Percentiles rank a stretch among this genome's conserved stretches.
These are phyloP conservation scores for Petrea volubilis DNA, from an alignment of 257 asterid species.

Conservation along the genomic window DNA sequence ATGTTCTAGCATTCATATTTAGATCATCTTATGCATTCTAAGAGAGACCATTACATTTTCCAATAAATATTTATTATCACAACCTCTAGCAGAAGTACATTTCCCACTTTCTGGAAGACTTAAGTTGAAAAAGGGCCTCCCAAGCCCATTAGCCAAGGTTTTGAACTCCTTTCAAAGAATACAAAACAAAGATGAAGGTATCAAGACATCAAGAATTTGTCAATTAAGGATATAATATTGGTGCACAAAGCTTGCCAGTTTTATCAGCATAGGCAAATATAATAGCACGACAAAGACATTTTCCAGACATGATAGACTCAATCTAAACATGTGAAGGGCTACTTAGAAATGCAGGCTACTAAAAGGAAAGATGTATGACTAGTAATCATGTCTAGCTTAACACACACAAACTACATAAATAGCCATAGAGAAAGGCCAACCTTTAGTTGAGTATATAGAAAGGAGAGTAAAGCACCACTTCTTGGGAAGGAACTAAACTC, in stretches of 20 bases:
- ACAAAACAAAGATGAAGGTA: neutral
- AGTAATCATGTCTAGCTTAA: conserved; percentile 20
- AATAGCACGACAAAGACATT: conserved; percentile 11
- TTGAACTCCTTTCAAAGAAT: neutral
- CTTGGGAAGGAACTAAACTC: conserved; percentile 68
- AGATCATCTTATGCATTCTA: neutral
- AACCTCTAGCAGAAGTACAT: conserved; percentile 4
- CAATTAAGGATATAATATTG: conserved; percentile 1
- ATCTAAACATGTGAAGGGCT: conserved; percentile 17
- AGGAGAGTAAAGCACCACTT: conserved; percentile 83
- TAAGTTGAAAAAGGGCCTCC: neutral
- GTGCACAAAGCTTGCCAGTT: conserved; percentile 9
- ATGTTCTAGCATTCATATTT: conserved; percentile 18
- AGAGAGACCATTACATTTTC: neutral
- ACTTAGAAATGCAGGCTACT: conserved; percentile 11
- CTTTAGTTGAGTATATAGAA: conserved; percentile 82
- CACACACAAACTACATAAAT: conserved; percentile 16
- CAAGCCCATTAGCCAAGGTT: conserved; percentile 12
- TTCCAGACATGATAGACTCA: conserved; percentile 11
- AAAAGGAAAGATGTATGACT: conserved; percentile 5
- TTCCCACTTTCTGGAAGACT: conserved; percentile 10
- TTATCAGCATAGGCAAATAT: neutral
- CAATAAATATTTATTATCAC: neutral
- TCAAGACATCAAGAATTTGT: conserved; percentile 9
- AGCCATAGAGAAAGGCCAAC: conserved; percentile 38